Conservation (phyloP, 345 rosid species). For the Laguncularia racemosa region DNA sequence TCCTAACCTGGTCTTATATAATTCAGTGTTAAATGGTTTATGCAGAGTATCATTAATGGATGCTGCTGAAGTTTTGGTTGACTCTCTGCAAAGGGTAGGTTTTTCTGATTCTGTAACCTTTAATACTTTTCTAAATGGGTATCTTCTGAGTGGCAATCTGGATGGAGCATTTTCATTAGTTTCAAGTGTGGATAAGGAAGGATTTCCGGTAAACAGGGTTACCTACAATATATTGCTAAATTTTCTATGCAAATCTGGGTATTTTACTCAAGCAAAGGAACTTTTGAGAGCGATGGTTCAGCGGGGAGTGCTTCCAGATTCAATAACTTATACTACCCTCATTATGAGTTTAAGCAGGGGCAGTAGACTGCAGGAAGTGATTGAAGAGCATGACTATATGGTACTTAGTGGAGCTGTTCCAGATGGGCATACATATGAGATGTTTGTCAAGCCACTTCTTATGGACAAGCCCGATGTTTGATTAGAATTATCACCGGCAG, state of each 20-base stretch:
- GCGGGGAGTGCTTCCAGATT: conserved; percentile 38
- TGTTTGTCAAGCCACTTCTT: conserved; percentile 35
- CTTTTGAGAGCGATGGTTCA: conserved; percentile 31
- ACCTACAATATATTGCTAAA: conserved; percentile 17
- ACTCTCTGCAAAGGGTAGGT: conserved; percentile 13
- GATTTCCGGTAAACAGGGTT: conserved; percentile 22
- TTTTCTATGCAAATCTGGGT: conserved; percentile 24
- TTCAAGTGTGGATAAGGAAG: neutral
- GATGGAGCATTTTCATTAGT: conserved; percentile 31
- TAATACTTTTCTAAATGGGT: conserved; percentile 45
- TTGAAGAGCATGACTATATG: conserved; percentile 55
- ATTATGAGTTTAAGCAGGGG: conserved; percentile 30
- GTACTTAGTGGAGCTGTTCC: conserved; percentile 49
- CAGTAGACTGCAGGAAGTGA: conserved; percentile 41
- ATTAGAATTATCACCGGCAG: too few species aligned
- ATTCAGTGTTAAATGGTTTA: conserved; percentile 49
- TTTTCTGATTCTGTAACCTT: conserved; percentile 35
- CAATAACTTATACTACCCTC: conserved; percentile 42
- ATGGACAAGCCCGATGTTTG: too few species aligned
- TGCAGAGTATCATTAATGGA: conserved; percentile 32
- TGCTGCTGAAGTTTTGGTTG: conserved; percentile 22
- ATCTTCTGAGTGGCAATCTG: conserved; percentile 24
- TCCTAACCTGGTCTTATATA: conserved; percentile 43
- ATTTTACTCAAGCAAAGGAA: conserved; percentile 40
- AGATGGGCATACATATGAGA: conserved; percentile 27